A percentile compares a stretch with the other conserved stretches of the same genome.
These are phyloP conservation scores for Pseudonitzschia multiseries DNA, from an alignment of 108 stramenopile species.

Conservation along the genomic window DNA sequence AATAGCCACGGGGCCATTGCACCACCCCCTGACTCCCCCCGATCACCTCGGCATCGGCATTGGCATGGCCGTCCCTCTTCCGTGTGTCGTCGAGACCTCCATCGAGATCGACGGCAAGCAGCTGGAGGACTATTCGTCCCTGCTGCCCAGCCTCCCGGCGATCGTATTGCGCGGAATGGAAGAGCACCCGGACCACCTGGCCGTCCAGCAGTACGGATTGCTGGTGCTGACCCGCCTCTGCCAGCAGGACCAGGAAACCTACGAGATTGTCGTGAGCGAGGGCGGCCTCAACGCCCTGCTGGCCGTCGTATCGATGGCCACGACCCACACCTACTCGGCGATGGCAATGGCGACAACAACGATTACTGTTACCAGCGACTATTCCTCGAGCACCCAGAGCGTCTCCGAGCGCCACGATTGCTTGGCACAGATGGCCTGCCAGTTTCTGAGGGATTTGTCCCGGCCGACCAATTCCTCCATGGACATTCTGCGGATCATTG, in stretches of 20 bases:
- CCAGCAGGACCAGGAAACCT: constrained; percentile 13
- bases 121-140: background rate
- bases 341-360: too few species aligned
- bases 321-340: background rate
- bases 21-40: background rate
- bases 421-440: constrained; percentile 15
- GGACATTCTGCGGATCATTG: constrained; percentile 21
- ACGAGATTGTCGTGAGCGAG: constrained; percentile 15
- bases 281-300: constrained; percentile 12
- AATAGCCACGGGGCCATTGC: background rate
- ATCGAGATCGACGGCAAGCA: constrained; percentile 8
- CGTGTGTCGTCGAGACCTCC: background rate
- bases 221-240: constrained; percentile 16
- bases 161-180: constrained; percentile 19
- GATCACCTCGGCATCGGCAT: too few species aligned
- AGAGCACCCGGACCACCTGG: constrained; percentile 2
- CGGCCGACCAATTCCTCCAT: constrained; percentile 15
- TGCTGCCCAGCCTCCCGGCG: constrained; percentile 9
- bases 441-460: constrained; percentile 13
- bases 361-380: background rate
- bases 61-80: too few species aligned
- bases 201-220: constrained; percentile 25
- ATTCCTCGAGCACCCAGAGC: too few species aligned
- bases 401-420: background rate
- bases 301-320: background rate